phyloP scores from a whole-genome alignment of 306 rosid species.

The Prosopis cineraria region DNA sequence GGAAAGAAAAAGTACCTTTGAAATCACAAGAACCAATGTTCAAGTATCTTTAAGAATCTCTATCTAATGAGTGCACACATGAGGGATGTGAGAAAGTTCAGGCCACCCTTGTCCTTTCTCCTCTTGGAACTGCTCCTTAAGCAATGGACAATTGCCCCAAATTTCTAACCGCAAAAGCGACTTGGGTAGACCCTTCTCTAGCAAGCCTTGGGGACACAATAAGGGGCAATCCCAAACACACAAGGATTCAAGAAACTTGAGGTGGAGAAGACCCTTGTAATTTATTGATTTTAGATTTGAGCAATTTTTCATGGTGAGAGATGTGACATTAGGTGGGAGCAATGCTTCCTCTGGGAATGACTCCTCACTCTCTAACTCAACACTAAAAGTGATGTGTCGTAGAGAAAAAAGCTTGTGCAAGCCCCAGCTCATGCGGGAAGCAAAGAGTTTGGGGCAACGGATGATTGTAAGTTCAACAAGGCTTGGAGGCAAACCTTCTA shows the following conservation, averaged over 20 bases:
- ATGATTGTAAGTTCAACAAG: background rate
- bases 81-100: background rate
- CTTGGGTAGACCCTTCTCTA: background rate
- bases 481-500: constrained; percentile 29
- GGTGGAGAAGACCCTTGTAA: too few relatives aligned
- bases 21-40: background rate
- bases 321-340: background rate
- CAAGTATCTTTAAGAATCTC: background rate
- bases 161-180: background rate
- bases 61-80: background rate
- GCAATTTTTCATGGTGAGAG: background rate
- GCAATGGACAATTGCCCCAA: background rate
- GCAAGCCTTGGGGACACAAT: background rate
- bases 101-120: background rate
- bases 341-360: constrained; percentile 20
- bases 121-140: background rate
- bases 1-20: background rate
- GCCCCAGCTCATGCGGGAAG: constrained; percentile 25
- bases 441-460: constrained; percentile 23
- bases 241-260: background rate
- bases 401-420: constrained; percentile 24
- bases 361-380: constrained; percentile 13
- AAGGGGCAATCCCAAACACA: fast-evolving
- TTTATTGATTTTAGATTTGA: background rate
- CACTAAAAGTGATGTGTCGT: background rate